Percentiles rank a stretch among this genome's conserved stretches.
These are phyloP conservation scores for Aspergillus sparsus DNA, from an alignment of 495 filamentous ascomycete species.

Conservation along the genomic window DNA sequence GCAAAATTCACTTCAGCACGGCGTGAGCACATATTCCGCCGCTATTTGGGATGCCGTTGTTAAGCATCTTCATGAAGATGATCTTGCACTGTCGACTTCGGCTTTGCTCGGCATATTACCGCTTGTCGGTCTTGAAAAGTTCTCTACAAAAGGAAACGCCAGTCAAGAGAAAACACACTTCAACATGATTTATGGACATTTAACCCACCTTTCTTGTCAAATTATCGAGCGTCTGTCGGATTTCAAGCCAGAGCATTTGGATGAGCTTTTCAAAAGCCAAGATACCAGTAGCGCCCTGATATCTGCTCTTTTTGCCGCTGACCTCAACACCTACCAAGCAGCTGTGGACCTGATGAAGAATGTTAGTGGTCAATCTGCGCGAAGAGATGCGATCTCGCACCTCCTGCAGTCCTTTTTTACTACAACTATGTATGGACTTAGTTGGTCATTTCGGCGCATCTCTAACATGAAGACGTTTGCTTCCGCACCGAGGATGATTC, in stretches of 20 bases:
- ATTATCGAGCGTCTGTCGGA: conserved; percentile 76
- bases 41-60: conserved; percentile 77
- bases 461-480: conserved; percentile 61
- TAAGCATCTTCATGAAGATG: conserved; percentile 62
- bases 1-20: conserved; percentile 62
- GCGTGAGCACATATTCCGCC: conserved; percentile 62
- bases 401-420: conserved; percentile 64
- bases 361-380: conserved; percentile 67
- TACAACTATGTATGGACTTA: conserved; percentile 60
- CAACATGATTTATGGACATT: conserved; percentile 69
- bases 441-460: conserved; percentile 60
- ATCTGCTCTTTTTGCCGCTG: conserved; percentile 67
- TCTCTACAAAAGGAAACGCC: conserved; percentile 54
- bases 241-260: conserved; percentile 65
- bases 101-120: conserved; percentile 69
- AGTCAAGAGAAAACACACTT: conserved; percentile 62
- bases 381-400: conserved; percentile 72
- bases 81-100: conserved; percentile 64
- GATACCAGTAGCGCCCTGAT: conserved; percentile 67
- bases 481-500: conserved; percentile 68
- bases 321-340: conserved; percentile 69
- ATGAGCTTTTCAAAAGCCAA: conserved; percentile 61
- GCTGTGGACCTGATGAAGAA: conserved; percentile 78
- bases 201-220: conserved; percentile 66
- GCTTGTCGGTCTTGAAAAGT: conserved; percentile 71